phyloP scores from a whole-genome alignment of 2,329 filamentous ascomycete genomes.

The Pseudomassariella vexata region DNA sequence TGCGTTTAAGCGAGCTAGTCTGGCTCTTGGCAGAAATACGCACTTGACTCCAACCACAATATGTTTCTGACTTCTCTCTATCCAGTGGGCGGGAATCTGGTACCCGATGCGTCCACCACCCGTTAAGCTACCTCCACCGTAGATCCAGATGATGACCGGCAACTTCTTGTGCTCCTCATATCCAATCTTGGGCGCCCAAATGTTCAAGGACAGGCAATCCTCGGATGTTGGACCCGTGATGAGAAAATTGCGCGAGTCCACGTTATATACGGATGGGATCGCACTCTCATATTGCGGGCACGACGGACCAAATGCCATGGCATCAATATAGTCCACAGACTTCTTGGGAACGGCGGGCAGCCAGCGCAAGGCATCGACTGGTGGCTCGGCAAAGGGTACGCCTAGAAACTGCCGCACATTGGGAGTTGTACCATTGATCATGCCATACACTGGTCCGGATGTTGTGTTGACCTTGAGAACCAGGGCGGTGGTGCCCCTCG shows the following conservation, averaged over 20 bases:
- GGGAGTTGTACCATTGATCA: constrained; percentile 1
- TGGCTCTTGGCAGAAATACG: too few relatives aligned
- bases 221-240: constrained; percentile 3
- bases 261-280: constrained; percentile 1
- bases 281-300: constrained; percentile 5
- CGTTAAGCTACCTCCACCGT: constrained; percentile 1
- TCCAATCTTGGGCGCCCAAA: constrained; percentile 3
- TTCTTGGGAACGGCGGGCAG: constrained; percentile 1
- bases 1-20: too few relatives aligned
- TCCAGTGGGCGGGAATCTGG: constrained; percentile 9
- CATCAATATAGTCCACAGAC: constrained; percentile 1
- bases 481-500: too few relatives aligned
- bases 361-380: constrained; percentile 1
- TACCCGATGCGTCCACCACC: constrained; percentile 6
- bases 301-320: constrained; percentile 2
- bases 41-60: constrained; percentile 7
- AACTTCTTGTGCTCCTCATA: background rate
- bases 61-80: constrained; percentile 6
- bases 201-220: constrained; percentile 7
- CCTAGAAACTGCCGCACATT: constrained; percentile 5
- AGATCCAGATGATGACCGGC: constrained; percentile 7
- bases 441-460: constrained; percentile 5
- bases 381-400: constrained; percentile 4
- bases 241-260: constrained; percentile 2
- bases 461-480: constrained; percentile 6